Evolutionary conservation across 306 rosid genomes (phyloP).

Genomic region (Cicer cuneatum): DNA sequence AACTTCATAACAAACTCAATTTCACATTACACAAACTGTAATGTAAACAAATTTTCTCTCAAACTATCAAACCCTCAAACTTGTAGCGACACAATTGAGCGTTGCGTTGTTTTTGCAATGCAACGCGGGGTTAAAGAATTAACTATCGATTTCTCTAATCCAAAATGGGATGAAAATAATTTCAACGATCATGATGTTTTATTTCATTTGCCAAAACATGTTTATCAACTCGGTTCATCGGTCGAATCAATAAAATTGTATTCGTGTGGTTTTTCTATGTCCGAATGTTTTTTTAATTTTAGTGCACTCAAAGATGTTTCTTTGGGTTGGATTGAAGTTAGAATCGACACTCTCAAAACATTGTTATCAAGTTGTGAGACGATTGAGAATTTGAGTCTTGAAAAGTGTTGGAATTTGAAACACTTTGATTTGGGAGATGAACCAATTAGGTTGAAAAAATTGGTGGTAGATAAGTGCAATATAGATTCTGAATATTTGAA

Average conservation of each 20-base stretch:
- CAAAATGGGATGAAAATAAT: not conserved
- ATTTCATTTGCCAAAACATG: not conserved
- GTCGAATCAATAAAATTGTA: slow-evolving; percentile 35
- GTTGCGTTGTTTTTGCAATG: not conserved
- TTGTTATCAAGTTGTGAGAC: slow-evolving; percentile 4
- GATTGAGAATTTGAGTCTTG: slow-evolving; percentile 39
- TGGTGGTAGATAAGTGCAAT: slow-evolving; percentile 36
- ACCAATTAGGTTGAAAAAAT: slow-evolving; percentile 9
- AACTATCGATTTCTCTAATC: slow-evolving; percentile 37
- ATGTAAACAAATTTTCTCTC: slow-evolving; percentile 26
- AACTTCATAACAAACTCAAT: slow-evolving; percentile 25
- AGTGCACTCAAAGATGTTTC: slow-evolving; percentile 38
- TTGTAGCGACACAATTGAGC: not conserved
- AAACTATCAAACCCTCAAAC: slow-evolving; percentile 6
- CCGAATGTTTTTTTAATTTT: not conserved
- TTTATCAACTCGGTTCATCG: not conserved
- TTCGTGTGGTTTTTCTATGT: slow-evolving; percentile 23
- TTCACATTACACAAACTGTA: not conserved
- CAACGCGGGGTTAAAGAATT: not conserved
- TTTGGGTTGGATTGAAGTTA: slow-evolving; percentile 29
- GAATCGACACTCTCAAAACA: not conserved
- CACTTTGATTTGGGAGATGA: slow-evolving; percentile 1
- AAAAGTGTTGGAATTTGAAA: slow-evolving; percentile 27
- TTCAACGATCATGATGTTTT: not conserved
- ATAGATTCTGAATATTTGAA: not conserved